Base-by-base conservation (phyloP, 1,284 basidiomycete species). In the Omphalotus olearius region DNA sequence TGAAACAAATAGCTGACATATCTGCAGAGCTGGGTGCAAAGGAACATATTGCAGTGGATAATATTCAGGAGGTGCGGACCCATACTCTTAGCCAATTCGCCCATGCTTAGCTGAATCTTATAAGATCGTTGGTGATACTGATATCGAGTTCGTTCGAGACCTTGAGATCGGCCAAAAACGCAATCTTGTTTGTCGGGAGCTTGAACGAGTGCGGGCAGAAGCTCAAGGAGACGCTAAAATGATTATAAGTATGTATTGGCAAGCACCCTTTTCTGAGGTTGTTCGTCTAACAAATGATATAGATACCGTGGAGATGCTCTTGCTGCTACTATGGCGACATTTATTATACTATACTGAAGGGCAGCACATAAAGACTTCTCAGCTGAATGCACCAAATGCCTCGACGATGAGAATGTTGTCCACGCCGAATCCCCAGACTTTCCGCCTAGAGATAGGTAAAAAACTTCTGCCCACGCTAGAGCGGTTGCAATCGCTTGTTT, bases 281-380 rank as follows among this genome's bases (percentile, higher is more conserved):
- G 25, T 41, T 37, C 35, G 45, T 51, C 47, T 56, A 26, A 55
- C 6, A n/a, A n/a, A 17, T 35, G 30, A 13, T 10, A 23, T 58
- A 88, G 91, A 83, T 57, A 83, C 86, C 43, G 72, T 87, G 45
- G 93, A 97, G 68, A 88, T 94, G 74, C 68, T 92, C 6, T 72
- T 97, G 6, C 75, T 97, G 5, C 73, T 97, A 23, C 74, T 93
- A 10, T 95, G 91, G 86, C 78, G 93, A 30, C 94, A 98, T 64
- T 64, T 95, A 36, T 75, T 82, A 16, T 79, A 80, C 57, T 89
- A 85, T 60, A 64, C 73, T 13, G 71, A 75, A 59, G 72, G 63
- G 50, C 69, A 64, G 43, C 65, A 66, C 52, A 60, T 64, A 57
- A 68, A 68, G 60, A 67, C 63, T 46, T 62, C 60, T 25, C 71